These are phyloP conservation scores for Sclerotinia nivalis DNA, from an alignment of 2,329 filamentous ascomycete genomes.

Conservation along the genomic window DNA sequence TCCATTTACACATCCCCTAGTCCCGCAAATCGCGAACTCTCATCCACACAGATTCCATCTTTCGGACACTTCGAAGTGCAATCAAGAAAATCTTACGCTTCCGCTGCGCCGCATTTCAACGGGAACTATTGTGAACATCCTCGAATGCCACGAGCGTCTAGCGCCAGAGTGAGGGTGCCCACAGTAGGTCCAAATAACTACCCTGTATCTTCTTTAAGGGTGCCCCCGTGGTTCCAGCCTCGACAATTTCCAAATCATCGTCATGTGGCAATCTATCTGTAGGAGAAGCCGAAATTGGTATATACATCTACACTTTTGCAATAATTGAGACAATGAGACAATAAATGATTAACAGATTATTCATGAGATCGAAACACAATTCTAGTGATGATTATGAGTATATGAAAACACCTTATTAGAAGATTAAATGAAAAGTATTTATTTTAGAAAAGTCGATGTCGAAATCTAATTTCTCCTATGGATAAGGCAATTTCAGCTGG, in stretches of 20 bases:
- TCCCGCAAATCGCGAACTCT: conserved; percentile 13
- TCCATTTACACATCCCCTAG: neutral
- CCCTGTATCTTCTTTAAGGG: conserved; percentile 5
- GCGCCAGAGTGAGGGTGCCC: neutral
- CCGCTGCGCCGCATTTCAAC: conserved; percentile 22
- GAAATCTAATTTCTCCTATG: conserved; percentile 3
- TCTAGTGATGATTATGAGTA: too few relatives aligned
- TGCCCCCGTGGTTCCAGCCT: conserved; percentile 19
- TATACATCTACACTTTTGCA: neutral
- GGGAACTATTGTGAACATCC: conserved; percentile 23
- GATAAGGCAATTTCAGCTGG: conserved; percentile 22
- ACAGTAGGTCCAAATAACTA: neutral
- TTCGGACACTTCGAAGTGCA: conserved; percentile 19
- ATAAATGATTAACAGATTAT: neutral
- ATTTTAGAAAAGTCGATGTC: neutral
- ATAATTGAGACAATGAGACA: neutral
- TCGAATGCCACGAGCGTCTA: conserved; percentile 22
- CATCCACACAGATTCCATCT: neutral
- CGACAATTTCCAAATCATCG: conserved; percentile 4
- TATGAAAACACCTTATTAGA: neutral
- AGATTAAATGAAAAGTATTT: neutral
- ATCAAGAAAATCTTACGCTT: conserved; percentile 24
- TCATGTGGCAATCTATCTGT: conserved; percentile 8
- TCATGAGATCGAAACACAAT: neutral
- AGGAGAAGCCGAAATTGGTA: conserved; percentile 4